Conservation (phyloP, 2,329 filamentous ascomycete genomes). For the Bipolaris bicolor region DNA sequence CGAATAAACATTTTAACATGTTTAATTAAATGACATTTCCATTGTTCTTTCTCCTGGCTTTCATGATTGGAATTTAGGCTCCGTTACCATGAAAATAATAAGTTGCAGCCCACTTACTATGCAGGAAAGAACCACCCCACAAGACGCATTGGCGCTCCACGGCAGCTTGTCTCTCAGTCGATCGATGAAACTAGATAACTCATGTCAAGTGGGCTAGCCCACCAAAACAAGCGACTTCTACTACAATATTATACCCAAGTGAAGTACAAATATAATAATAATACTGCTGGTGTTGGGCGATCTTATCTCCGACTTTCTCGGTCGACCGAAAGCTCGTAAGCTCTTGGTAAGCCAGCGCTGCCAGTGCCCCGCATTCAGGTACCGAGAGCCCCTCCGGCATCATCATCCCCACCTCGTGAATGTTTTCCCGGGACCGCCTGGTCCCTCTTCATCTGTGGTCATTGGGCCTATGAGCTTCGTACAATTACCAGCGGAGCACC, state of each 20-base stretch:
- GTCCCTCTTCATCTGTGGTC: background rate
- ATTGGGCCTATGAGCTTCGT: slow-evolving; percentile 15
- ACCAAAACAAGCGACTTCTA: too few species aligned
- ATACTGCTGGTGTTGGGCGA: too few species aligned
- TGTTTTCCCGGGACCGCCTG: slow-evolving; percentile 11
- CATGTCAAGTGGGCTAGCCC: too few species aligned
- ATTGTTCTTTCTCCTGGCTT: background rate
- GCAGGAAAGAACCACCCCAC: background rate
- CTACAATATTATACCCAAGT: too few species aligned
- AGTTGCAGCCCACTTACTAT: background rate
- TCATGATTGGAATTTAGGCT: too few species aligned
- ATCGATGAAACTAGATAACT: too few species aligned
- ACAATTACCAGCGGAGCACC: slow-evolving; percentile 10
- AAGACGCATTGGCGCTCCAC: background rate
- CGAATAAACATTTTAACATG: background rate
- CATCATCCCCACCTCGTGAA: slow-evolving; percentile 16
- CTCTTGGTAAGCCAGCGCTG: slow-evolving; percentile 18
- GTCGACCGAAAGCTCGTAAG: slow-evolving; percentile 9
- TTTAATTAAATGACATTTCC: background rate
- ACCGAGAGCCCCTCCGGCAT: slow-evolving; percentile 22
- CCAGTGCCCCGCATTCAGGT: slow-evolving; percentile 21
- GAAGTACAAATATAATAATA: too few species aligned
- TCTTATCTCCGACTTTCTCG: too few species aligned
- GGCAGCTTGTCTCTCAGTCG: background rate
- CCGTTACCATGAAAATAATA: too few species aligned